Percentiles rank a stretch among this genome's conserved stretches.
phyloP scores from a whole-genome alignment of 225 moss, liverwort and hornwort species.

The Straminergon stramineum region DNA sequence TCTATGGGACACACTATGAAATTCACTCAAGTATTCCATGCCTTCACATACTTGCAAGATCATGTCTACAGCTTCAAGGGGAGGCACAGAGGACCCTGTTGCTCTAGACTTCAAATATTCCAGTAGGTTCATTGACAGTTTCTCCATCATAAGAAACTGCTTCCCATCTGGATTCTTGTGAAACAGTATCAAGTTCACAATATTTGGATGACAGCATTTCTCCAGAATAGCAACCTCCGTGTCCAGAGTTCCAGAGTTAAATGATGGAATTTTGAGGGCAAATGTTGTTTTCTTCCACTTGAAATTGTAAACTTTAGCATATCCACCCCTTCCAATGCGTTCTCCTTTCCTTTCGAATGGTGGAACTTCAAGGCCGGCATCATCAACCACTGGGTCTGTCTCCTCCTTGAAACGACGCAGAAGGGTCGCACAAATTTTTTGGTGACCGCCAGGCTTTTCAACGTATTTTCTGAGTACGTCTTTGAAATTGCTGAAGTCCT shows the following conservation, averaged over 20 bases:
- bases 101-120: background rate
- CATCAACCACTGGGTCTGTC: background rate
- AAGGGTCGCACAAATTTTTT: background rate
- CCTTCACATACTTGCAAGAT: background rate
- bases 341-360: background rate
- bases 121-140: background rate
- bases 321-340: background rate
- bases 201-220: background rate
- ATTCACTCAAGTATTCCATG: background rate
- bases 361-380: background rate
- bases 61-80: background rate
- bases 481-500: background rate
- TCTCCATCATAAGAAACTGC: background rate
- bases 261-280: background rate
- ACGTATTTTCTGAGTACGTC: background rate
- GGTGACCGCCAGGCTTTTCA: background rate
- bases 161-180: background rate
- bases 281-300: background rate
- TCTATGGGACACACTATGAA: background rate
- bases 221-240: background rate
- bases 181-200: background rate
- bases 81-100: background rate
- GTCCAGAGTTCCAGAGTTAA: fast-evolving
- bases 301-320: background rate
- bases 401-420: background rate